Base-by-base conservation (phyloP, 1,139 yeast genomes). In the Williopsis jadinii region DNA sequence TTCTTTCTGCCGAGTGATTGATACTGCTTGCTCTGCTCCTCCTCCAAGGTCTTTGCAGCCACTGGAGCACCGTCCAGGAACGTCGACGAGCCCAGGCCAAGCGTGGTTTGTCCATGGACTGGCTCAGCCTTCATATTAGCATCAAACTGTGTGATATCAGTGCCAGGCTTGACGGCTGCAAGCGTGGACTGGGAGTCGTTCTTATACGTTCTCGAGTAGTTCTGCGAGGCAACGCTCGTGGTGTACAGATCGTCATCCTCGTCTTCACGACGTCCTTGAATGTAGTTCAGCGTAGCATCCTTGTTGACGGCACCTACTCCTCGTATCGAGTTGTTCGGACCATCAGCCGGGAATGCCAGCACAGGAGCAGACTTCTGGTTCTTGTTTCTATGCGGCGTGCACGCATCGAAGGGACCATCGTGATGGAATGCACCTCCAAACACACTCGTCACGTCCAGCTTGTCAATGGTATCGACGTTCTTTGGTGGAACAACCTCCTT, bases 331-430 rank as follows among this genome's bases (percentile, higher is more conserved):
- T 79, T 86, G 63, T 90, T 92, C 46, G 97, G 96, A 0, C 97
- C 97, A 64, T 90, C 95, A 6, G 75, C 84, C 3, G 97, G 96
- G 71, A 88, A 92, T 1, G 98, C 98, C 68, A 80, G 71, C 26
- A 92, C 96, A 3, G 98, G 98, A 0, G 97, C 95, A 34, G 77
- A 79, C 59, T 79, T 82, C 28, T 67, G 68, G 59, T 84, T 76
- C 64, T 84, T 85, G 66, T 92, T 92, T 61, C 97, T 80, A 62
- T 86, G 95, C 8, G 98, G 97, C 6, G 95, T 84, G 63, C 97
- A 90, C 2, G 98, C 98, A 62, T 92, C 98, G 62, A 92, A 92
- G 13, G 98, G 98, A 11, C 98, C 98, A 63, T 92, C 98, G 62
- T 92, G 98, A 63, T 92, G 98, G 72, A 92, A 92, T 1, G 92